Evolutionary conservation across 2,329 filamentous ascomycete genomes (phyloP), one percentile per base, ranked within the genome.

Genomic region (Scedosporium minutisporum): DNA sequence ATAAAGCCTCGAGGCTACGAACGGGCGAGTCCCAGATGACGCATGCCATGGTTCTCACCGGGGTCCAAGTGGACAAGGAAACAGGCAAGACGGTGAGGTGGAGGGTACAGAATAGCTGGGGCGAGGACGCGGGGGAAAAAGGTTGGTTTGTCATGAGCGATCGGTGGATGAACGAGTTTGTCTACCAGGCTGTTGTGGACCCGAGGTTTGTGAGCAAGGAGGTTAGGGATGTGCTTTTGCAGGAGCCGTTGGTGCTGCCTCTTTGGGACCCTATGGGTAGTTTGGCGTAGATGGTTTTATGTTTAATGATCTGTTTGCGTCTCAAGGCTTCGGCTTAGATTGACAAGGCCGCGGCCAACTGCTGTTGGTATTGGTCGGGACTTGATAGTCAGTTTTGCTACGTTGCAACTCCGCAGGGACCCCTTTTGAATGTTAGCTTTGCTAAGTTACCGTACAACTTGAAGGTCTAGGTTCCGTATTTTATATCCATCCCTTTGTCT

Each of bases 101-200:
- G 92, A 80, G 91, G 62, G 90, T 96, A 6, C 88, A 96, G 80
- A 96, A 96, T 72, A 89, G 85, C 63, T 96, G 91, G 91, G 90
- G 89, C 12, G 80, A 84, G 48, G 76, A 70, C 0, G 82, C 82
- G 0, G 92, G 92, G 0, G 83, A 87, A 12, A 85, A 91, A 67
- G 92, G 92, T 0, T 96, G 90, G 82, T 95, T 95, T 71, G 89
- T 96, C 65, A 96, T 96, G 91, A 89, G 81, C 64, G 91, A 96
- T 74, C 78, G 78, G 21, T 90, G 87, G 87, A 87, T 90, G 84
- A 85, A 89, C 65, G 80, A 90, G 75, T 96, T 92, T 76, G 86
- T 89, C 53, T 96, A 93, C 71, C 91, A 96, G 78, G 90, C 88
- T 6, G 91, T 96, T 14, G 85, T 96, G 5, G 90, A 96, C 71